Evolutionary conservation across 176 grass and related monocot species (phyloP).

Genomic region (Olyra latifolia): DNA sequence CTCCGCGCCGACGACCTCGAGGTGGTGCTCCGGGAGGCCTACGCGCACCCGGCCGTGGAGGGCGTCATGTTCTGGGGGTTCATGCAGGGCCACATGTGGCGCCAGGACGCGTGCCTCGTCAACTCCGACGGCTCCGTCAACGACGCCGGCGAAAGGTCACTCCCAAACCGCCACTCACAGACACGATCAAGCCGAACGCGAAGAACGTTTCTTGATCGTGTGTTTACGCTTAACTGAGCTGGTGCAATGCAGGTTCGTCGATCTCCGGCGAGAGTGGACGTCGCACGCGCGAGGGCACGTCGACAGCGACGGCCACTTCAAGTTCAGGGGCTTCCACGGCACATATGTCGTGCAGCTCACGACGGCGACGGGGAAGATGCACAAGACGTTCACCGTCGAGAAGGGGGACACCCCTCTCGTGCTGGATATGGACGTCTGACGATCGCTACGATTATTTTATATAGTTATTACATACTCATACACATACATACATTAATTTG

Average conservation of each 20-base stretch:
- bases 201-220: not conserved
- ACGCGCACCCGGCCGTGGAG: slow-evolving; percentile 71
- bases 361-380: slow-evolving; percentile 42
- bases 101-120: slow-evolving; percentile 56
- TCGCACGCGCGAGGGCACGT: slow-evolving; percentile 56
- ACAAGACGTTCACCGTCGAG: slow-evolving; percentile 57
- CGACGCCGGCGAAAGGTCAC: slow-evolving; percentile 53
- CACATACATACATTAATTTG: slow-evolving; percentile 4
- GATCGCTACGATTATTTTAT: not conserved
- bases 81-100: slow-evolving; percentile 64
- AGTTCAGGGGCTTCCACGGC: slow-evolving; percentile 69
- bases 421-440: slow-evolving; percentile 54
- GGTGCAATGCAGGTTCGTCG: slow-evolving; percentile 37
- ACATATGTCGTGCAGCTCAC: slow-evolving; percentile 53
- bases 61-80: slow-evolving; percentile 75
- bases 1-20: slow-evolving; percentile 77
- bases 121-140: slow-evolving; percentile 69
- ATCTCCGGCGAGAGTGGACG: slow-evolving; percentile 62
- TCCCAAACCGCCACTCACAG: not conserved
- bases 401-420: slow-evolving; percentile 66
- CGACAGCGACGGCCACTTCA: slow-evolving; percentile 46
- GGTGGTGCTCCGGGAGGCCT: slow-evolving; percentile 70
- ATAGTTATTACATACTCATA: slow-evolving; percentile 9
- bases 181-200: not conserved
- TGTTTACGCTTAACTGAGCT: not conserved